Base-by-base conservation (phyloP, 129 eudicot species). In the Arctium minus region DNA sequence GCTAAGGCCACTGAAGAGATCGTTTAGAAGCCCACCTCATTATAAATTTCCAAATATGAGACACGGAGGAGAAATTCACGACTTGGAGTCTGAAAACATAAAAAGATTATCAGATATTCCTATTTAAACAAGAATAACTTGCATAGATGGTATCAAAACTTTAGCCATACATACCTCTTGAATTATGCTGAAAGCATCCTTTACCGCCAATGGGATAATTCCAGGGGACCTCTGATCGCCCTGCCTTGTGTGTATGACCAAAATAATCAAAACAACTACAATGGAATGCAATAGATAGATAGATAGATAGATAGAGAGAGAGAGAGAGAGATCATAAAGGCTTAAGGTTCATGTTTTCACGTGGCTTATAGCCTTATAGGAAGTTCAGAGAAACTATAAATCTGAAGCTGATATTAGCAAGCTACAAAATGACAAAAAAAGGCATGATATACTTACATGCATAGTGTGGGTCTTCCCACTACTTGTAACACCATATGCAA, bases 191-290 rank as follows among this genome's bases (percentile, higher is more conserved):
- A 96, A 96, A 82, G 97, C 94, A 88, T 96, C 99, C 88, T 96
- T 96, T 70, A 96, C 97, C 33, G 99, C 98, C 91, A 96, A 86
- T 27, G 99, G 99, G 48, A 96, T 96, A 65, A 96, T 91, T 74
- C 99, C 99, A 3, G 99, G 99, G 42, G 98, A 96, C 88, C 99
- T 90, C 84, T 96, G 99, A 91, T 96, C 97, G 32, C 99, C 99
- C 99, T 96, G 92, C 50, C 31, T 60, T 79, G 83, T 70, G 53
- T 65, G 62, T 38, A 72, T 69, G 70, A 77, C 72, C 48, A 79
- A 74, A 73, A 78, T 70, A 81, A 81, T 81, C 86, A 81, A 33
- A 82, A 40, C 22, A 56, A 17, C 75, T 80, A 76, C 74, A 30
- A 22, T 22, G 65, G 27, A 70, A 83, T 64, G 70, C 79, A 73